Percentiles rank a stretch among this genome's conserved stretches.
Evolutionary conservation across 495 filamentous ascomycete genomes (phyloP).

Genomic region (Tuber melanosporum): DNA sequence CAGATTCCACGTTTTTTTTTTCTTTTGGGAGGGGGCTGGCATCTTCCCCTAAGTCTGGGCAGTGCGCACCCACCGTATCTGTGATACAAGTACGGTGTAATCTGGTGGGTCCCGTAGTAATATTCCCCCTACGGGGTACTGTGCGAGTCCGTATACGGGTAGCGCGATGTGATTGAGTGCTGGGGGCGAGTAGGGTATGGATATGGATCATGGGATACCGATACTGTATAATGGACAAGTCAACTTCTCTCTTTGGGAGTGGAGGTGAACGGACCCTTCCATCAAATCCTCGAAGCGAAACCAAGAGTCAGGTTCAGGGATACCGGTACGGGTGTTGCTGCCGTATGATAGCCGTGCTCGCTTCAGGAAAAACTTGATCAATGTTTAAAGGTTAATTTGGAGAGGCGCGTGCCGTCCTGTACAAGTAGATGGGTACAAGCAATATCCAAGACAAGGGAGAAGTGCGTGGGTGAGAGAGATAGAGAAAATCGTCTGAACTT

Average conservation of each 20-base stretch:
- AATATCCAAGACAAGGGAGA: neutral
- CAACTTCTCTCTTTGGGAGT: neutral
- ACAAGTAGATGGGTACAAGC: neutral
- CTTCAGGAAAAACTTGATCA: constrained; percentile 6
- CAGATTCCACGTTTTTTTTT: neutral
- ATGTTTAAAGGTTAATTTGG: constrained; percentile 5
- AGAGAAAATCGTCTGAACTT: constrained; percentile 1
- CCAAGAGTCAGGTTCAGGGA: constrained; percentile 18
- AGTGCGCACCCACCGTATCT: neutral
- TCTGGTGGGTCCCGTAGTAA: neutral
- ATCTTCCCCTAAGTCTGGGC: neutral
- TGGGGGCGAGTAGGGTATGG: neutral
- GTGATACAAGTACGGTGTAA: neutral
- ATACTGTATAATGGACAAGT: neutral
- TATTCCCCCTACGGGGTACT: constrained; percentile 1
- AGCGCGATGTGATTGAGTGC: neutral
- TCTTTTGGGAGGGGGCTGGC: neutral
- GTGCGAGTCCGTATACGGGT: constrained; percentile 3
- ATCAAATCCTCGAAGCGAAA: constrained; percentile 24
- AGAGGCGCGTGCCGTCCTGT: neutral
- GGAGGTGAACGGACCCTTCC: constrained; percentile 20
- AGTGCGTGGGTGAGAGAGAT: neutral
- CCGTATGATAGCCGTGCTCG: constrained; percentile 13
- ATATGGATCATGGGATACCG: neutral
- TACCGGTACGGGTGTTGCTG: constrained; percentile 16